These are phyloP conservation scores for Clavariopsis aquatica DNA, from an alignment of 495 filamentous ascomycete genomes.

Conservation along the genomic window DNA sequence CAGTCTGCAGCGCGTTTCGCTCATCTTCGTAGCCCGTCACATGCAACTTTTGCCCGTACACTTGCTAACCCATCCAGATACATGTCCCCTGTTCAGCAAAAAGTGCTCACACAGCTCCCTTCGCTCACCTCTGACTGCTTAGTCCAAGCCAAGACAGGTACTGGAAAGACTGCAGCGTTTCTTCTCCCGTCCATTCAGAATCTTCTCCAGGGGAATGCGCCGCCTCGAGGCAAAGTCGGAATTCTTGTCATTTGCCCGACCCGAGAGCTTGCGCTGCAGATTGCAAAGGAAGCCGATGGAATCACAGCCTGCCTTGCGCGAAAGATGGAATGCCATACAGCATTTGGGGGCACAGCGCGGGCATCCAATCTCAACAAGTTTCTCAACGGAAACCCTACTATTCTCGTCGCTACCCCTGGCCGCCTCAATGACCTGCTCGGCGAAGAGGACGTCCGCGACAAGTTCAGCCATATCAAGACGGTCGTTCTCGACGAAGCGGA, in stretches of 20 bases:
- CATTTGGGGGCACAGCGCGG: constrained; percentile 56
- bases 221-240: constrained; percentile 54
- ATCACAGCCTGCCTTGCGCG: constrained; percentile 50
- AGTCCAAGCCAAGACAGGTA: constrained; percentile 44
- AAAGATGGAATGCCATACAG: constrained; percentile 54
- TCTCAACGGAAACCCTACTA: constrained; percentile 52
- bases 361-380: constrained; percentile 52
- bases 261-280: constrained; percentile 66
- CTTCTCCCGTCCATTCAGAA: constrained; percentile 28
- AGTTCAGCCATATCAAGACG: constrained; percentile 56
- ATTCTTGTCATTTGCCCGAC: constrained; percentile 67
- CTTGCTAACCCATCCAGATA: constrained; percentile 16
- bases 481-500: constrained; percentile 69
- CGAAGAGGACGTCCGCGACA: constrained; percentile 48
- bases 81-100: constrained; percentile 61
- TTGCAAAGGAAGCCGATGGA: constrained; percentile 59
- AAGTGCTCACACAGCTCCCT: constrained; percentile 56
- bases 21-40: background rate
- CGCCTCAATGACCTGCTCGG: constrained; percentile 63
- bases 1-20: background rate
- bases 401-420: constrained; percentile 66
- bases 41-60: background rate
- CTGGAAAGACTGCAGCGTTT: constrained; percentile 41
- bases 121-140: constrained; percentile 54
- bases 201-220: constrained; percentile 34